phyloP scores from a whole-genome alignment of 192 early-diverging fungal species.

The Rhizophagus sp. region DNA sequence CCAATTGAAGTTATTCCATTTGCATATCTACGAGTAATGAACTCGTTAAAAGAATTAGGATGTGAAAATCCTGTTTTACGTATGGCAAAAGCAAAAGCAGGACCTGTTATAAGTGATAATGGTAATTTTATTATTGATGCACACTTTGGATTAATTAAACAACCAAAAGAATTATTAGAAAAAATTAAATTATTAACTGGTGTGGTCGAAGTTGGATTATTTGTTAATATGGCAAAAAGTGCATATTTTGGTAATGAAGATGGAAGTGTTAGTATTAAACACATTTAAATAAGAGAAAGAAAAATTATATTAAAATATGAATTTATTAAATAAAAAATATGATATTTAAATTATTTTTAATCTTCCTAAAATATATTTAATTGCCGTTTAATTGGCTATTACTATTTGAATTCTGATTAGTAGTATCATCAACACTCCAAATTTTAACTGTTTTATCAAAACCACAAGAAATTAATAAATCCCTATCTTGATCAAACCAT shows the following conservation, averaged over 20 bases:
- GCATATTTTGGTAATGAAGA: constrained; percentile 88
- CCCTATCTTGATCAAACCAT: constrained; percentile 48
- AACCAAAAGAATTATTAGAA: constrained; percentile 49
- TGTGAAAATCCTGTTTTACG: constrained; percentile 65
- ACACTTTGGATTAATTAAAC: constrained; percentile 72
- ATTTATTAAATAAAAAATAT: neutral
- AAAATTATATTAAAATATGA: no score
- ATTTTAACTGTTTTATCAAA: constrained; percentile 62
- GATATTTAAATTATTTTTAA: neutral
- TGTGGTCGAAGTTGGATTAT: constrained; percentile 92
- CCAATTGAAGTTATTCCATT: constrained; percentile 90
- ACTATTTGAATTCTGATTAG: no score
- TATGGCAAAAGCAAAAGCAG: constrained; percentile 87
- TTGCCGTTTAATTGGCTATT: no score
- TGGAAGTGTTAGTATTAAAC: constrained; percentile 37
- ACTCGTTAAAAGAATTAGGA: constrained; percentile 42
- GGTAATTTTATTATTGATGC: constrained; percentile 92
- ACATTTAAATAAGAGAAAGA: neutral
- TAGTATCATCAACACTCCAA: constrained; percentile 40
- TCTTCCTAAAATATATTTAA: no score
- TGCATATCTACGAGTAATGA: constrained; percentile 71
- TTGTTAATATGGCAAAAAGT: constrained; percentile 79
- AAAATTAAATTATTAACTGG: constrained; percentile 79
- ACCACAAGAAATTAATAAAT: constrained; percentile 52
- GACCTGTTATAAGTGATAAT: constrained; percentile 92